A percentile compares a stretch with the other conserved stretches of the same genome.
Conservation (phyloP, 768 basidiomycete genomes). For the Mycena floridula region DNA sequence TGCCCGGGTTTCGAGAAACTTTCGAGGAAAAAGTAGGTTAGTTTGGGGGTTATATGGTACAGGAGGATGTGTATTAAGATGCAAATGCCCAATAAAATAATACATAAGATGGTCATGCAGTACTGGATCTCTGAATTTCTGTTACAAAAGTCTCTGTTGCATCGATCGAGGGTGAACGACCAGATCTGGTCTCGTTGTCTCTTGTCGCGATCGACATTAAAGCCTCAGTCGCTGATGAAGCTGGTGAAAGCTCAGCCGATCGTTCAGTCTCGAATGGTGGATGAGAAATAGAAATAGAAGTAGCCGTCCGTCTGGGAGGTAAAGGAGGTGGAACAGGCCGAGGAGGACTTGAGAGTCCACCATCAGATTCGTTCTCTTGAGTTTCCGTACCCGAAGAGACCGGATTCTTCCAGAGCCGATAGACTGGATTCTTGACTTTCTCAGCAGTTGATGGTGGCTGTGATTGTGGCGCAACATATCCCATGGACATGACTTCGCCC, state of each 20-base stretch:
- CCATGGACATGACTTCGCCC: conserved; percentile 84
- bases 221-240: conserved; percentile 41
- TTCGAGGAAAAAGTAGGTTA: too few relatives aligned
- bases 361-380: conserved; percentile 7
- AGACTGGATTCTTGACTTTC: conserved; percentile 43
- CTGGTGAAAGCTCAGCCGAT: conserved; percentile 19
- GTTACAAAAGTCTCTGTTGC: too few relatives aligned
- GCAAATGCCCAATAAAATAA: too few relatives aligned
- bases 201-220: conserved; percentile 51
- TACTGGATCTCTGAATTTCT: too few relatives aligned
- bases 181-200: conserved; percentile 36
- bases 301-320: conserved; percentile 33
- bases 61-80: too few relatives aligned
- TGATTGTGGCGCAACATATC: conserved; percentile 53
- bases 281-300: neutral
- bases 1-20: too few relatives aligned
- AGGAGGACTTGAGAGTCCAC: conserved; percentile 5
- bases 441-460: conserved; percentile 31
- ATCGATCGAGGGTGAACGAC: too few relatives aligned
- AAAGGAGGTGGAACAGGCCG: conserved; percentile 31
- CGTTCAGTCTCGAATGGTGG: conserved; percentile 8
- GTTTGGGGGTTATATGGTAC: too few relatives aligned
- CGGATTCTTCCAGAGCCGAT: conserved; percentile 60
- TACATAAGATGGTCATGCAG: too few relatives aligned
- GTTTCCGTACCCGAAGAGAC: conserved; percentile 3